Evolutionary conservation across 148 eudicot genomes (phyloP), one percentile per base, ranked within the genome.

Genomic region (Polygonum maritimum): DNA sequence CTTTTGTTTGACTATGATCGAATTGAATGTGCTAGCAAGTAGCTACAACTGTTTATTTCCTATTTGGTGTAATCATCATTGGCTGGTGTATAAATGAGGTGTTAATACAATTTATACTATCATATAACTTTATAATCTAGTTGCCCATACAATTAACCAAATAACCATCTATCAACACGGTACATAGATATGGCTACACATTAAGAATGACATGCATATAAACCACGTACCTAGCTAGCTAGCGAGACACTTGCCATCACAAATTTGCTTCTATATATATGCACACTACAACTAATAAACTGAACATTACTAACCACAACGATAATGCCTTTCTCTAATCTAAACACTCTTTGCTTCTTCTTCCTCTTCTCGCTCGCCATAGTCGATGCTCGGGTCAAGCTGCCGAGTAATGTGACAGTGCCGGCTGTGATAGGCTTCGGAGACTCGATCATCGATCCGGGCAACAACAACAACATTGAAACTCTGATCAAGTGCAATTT

Each of bases 371-470:
- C 38, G 15, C 33, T 31, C n/a, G 10, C 44, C 71, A 36, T 35
- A 16, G 71, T 67, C 45, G 45, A 67, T 6, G 71, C 71, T 36
- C 44, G 71, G 21, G 2, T 87, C 14, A 77, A 40, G 70, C 76
- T 86, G 6, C 94, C 92, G n/a, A 60, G 47, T 2, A 85, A 84
- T 44, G 55, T 82, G 5, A 67, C 75, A 14, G 51, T 48, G 36
- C 52, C 75, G 12, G 75, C 75, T 11, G 16, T 72, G 35, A 5
- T 77, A 6, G 74, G 70, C 33, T 78, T 71, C 3, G 75, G 79
- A 40, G 75, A 71, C 41, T 78, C 79, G 13, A 48, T 45, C 13
- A 74, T 78, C 73, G 79, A 78, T 55, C 65, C 75, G 4, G 79
- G 79, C 0, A 78, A 78, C 60, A 78, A 78, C 69, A 78, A 78